Evolutionary conservation across 106 monocot genomes (phyloP).

Genomic region (Platanthera zijinensis): DNA sequence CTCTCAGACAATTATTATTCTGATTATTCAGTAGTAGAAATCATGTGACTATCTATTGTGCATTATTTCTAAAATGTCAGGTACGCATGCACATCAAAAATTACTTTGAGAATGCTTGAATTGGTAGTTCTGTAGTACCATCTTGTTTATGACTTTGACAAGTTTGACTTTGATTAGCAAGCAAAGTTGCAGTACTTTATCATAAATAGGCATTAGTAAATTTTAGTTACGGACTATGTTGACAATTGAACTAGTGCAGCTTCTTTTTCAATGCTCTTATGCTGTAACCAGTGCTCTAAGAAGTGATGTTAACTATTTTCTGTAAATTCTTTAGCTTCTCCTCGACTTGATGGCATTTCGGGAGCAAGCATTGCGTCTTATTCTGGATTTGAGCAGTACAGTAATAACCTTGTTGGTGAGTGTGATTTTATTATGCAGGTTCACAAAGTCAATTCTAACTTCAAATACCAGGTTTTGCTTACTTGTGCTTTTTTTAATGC

Average conservation of each 20-base stretch:
- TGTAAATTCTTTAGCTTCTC: constrained; percentile 44
- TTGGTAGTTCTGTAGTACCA: background rate
- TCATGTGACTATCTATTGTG: background rate
- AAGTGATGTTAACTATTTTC: constrained; percentile 6
- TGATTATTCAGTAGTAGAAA: background rate
- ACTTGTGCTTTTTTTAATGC: constrained; percentile 19
- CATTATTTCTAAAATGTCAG: background rate
- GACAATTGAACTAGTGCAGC: background rate
- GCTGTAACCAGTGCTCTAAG: background rate
- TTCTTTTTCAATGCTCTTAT: background rate
- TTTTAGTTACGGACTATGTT: background rate
- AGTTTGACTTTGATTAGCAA: background rate
- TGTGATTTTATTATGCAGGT: background rate
- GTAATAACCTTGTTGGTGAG: constrained; percentile 94
- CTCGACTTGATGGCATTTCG: constrained; percentile 98
- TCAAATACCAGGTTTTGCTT: background rate
- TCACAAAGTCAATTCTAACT: background rate
- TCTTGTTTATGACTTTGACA: background rate
- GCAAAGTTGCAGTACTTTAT: background rate
- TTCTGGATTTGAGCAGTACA: constrained; percentile 96
- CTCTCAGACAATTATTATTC: background rate
- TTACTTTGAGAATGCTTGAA: constrained; percentile 4
- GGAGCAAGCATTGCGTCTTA: constrained; percentile 88
- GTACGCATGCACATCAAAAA: background rate
- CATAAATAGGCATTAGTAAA: background rate